Evolutionary conservation across 371 early-diverging fungal species (phyloP).

Genomic region (Encephalitozoon cuniculi): DNA sequence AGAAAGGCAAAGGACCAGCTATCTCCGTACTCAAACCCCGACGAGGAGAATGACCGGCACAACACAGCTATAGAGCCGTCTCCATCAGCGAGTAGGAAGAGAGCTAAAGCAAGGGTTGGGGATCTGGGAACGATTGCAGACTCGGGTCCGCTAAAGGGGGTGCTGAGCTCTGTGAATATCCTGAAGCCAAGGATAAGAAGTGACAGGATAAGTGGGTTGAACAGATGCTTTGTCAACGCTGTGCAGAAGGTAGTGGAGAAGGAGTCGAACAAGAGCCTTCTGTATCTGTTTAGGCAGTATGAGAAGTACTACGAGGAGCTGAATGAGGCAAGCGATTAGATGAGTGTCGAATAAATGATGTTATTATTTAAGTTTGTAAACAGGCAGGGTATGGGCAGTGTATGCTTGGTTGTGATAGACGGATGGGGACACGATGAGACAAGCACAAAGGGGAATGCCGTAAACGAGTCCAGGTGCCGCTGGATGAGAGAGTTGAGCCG

Average conservation of each 20-base stretch:
- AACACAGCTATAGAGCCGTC: not conserved
- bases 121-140: not conserved
- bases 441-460: constrained; percentile 31
- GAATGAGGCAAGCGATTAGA: constrained; percentile 3
- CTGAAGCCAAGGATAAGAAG: not conserved
- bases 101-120: constrained; percentile 24
- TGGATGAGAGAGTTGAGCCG: constrained; percentile 34
- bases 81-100: not conserved
- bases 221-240: constrained; percentile 45
- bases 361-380: not conserved
- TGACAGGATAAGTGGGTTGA: constrained; percentile 46
- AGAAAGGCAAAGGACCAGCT: constrained; percentile 44
- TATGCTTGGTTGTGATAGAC: constrained; percentile 60
- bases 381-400: constrained; percentile 24
- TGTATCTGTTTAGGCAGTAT: constrained; percentile 47
- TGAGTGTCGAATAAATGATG: not conserved
- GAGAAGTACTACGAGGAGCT: constrained; percentile 28
- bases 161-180: constrained; percentile 9
- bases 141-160: constrained; percentile 11
- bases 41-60: not conserved
- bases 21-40: constrained; percentile 30
- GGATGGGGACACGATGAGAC: constrained; percentile 56
- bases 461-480: constrained; percentile 1
- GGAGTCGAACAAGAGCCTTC: constrained; percentile 39
- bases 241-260: constrained; percentile 29